A percentile compares a stretch with the other conserved stretches of the same genome.
phyloP scores from a whole-genome alignment of 2,329 filamentous ascomycete species.

The Calonectria pseudoreteaudii region DNA sequence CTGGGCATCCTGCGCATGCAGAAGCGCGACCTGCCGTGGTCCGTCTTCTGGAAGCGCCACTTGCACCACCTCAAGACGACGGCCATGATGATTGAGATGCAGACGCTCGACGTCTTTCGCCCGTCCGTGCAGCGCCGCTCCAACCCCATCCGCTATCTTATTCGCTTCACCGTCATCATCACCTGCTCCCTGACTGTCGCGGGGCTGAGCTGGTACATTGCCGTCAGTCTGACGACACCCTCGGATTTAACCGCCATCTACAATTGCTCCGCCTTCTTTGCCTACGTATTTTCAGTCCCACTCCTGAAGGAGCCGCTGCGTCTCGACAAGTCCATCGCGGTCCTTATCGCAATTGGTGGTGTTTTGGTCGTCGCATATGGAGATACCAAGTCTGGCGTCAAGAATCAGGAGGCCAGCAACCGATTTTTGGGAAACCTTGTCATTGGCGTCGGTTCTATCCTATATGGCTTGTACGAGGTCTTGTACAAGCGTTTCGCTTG shows the following conservation, averaged over 20 bases:
- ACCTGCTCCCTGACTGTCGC: constrained; percentile 90
- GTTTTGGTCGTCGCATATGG: constrained; percentile 97
- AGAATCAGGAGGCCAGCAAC: constrained; percentile 67
- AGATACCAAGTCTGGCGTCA: constrained; percentile 67
- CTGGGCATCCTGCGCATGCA: constrained; percentile 83
- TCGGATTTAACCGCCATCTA: constrained; percentile 98
- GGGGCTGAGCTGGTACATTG: constrained; percentile 94
- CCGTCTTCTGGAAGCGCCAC: constrained; percentile 82
- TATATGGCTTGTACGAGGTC: constrained; percentile 98
- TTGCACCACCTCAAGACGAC: constrained; percentile 63
- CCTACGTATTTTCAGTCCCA: constrained; percentile 95
- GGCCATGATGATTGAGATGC: constrained; percentile 85
- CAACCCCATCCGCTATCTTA: constrained; percentile 74
- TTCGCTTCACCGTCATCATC: constrained; percentile 82
- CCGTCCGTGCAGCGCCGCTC: constrained; percentile 49
- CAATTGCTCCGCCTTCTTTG: constrained; percentile 99
- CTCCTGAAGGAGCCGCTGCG: constrained; percentile 87
- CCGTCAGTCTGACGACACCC: constrained; percentile 91
- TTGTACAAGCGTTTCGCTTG: constrained; percentile 95
- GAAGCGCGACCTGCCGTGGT: constrained; percentile 83
- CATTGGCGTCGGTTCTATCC: constrained; percentile 88
- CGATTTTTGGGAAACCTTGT: constrained; percentile 88
- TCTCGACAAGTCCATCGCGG: constrained; percentile 86
- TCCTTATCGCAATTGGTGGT: constrained; percentile 86
- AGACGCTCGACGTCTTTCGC: constrained; percentile 75